Conservation (phyloP, 2,329 filamentous ascomycete species). For the Fusarium clavum region DNA sequence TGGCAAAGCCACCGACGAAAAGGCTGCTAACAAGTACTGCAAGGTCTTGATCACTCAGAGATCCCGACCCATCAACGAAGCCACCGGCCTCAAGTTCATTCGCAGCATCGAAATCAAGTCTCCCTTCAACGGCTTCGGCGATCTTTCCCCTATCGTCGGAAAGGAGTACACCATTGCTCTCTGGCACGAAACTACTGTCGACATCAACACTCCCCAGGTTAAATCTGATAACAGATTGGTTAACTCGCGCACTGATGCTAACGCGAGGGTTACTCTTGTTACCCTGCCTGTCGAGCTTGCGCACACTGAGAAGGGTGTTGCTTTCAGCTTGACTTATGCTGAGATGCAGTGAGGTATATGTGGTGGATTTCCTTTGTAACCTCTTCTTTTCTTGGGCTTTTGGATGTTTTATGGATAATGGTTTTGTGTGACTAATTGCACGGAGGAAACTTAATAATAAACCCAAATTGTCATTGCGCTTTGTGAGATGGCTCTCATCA, state of each 20-base stretch:
- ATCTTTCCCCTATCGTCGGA: slow-evolving; percentile 21
- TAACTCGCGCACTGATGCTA: slow-evolving; percentile 1
- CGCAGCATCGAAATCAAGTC: slow-evolving; percentile 20
- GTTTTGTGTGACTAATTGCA: neutral
- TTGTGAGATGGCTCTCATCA: neutral
- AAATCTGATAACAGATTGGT: slow-evolving; percentile 7
- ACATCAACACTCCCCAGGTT: slow-evolving; percentile 12
- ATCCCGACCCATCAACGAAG: neutral
- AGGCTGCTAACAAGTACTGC: slow-evolving; percentile 32
- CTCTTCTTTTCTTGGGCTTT: no score
- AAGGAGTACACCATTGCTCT: slow-evolving; percentile 34
- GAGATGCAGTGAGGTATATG: neutral
- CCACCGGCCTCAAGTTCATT: neutral
- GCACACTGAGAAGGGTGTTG: slow-evolving; percentile 20
- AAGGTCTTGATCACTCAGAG: slow-evolving; percentile 2
- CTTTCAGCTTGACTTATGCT: slow-evolving; percentile 2
- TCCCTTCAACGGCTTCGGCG: slow-evolving; percentile 22
- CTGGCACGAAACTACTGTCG: slow-evolving; percentile 26
- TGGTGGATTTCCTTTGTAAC: neutral
- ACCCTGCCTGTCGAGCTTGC: slow-evolving; percentile 25
- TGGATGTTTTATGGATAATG: neutral
- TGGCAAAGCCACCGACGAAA: slow-evolving; percentile 5
- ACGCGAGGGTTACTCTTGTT: slow-evolving; percentile 21
- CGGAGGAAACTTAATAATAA: neutral
- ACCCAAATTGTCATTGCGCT: neutral